Evolutionary conservation across 2,329 filamentous ascomycete species (phyloP).

Genomic region (Nothophaeocryptopus gaeumannii): DNA sequence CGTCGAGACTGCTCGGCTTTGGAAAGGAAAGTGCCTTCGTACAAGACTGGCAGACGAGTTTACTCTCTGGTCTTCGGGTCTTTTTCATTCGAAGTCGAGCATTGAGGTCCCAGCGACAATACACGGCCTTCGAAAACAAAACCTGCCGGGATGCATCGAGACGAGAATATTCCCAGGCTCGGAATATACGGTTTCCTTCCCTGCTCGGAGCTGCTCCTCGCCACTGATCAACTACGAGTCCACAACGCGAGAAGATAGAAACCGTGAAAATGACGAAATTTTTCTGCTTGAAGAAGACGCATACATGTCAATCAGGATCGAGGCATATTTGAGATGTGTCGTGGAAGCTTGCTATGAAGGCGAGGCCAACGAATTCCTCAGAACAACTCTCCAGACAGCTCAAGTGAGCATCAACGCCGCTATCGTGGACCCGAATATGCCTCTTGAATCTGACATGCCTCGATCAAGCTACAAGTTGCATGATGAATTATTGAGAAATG

Average conservation of each 20-base stretch:
- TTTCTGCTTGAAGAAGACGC: constrained; percentile 35
- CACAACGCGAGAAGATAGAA: background rate
- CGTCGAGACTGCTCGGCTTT: constrained; percentile 59
- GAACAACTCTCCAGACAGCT: constrained; percentile 45
- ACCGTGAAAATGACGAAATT: background rate
- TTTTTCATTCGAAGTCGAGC: constrained; percentile 54
- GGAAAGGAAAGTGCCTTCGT: constrained; percentile 60
- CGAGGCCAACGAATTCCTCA: constrained; percentile 53
- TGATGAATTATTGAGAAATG: constrained; percentile 50
- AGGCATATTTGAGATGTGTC: constrained; percentile 41
- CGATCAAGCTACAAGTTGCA: constrained; percentile 30
- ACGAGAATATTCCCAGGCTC: constrained; percentile 51
- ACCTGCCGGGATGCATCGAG: constrained; percentile 53
- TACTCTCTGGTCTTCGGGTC: constrained; percentile 52
- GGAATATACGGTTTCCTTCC: constrained; percentile 26
- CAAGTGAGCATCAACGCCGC: constrained; percentile 22
- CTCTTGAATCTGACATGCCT: background rate
- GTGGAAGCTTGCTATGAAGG: constrained; percentile 41
- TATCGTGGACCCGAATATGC: constrained; percentile 7
- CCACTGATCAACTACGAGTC: background rate
- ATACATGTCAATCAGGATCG: constrained; percentile 52
- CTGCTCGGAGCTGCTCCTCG: constrained; percentile 22
- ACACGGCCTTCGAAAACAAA: constrained; percentile 48
- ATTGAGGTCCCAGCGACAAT: constrained; percentile 51
- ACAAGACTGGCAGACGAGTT: constrained; percentile 59